Base-by-base conservation (phyloP, 306 rosid genomes). In the Ormosia semicastrata region DNA sequence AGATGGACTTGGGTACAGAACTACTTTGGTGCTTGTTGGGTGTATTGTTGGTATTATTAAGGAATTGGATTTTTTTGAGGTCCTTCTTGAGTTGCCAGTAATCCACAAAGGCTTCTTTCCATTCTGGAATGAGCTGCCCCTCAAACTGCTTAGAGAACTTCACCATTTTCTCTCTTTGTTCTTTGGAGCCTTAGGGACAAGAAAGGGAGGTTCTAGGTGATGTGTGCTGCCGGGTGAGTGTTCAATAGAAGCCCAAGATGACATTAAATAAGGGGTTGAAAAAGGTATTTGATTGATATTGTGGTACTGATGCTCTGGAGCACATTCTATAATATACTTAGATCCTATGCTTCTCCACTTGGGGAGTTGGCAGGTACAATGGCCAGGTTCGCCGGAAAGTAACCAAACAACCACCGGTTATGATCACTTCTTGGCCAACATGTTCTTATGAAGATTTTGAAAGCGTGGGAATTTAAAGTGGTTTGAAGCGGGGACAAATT, bases 51-150 rank as follows among this genome's bases (percentile, higher is more conserved):
- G 76, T 79, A 59, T 32, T 76, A 58, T 87, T 81, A 77, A 81
- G 91, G 37, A 83, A 81, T 29, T 89, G 90, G 77, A 95, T 78
- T 86, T 83, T 92, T 78, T 93, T 91, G 85, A 96, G 86, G 79
- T 88, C 94, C 68, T 91, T 96, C 84, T 96, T 93, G 56, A 96
- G 97, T 89, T 87, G 82, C 88, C 94, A 81, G 66, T 96, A 96
- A 88, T 96, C 98, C 12, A 96, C 98, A 83, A 89, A 96, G 66
- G 97, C 98, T 14, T 96, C 97, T 85, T 93, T 96, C 99, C 99
- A 96, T 91, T 96, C 99, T 30, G 99, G 99, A 66, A 96, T 89
- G 62, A 93, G 85, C 75, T 96, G 99, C 37, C 89, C 94, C 40
- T 96, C 98, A 81, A 96, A 96, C 47, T 96, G 98, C 88, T 89